Evolutionary conservation across 2,329 filamentous ascomycete species (phyloP).

Genomic region (Teratosphaeriaceae sp.): DNA sequence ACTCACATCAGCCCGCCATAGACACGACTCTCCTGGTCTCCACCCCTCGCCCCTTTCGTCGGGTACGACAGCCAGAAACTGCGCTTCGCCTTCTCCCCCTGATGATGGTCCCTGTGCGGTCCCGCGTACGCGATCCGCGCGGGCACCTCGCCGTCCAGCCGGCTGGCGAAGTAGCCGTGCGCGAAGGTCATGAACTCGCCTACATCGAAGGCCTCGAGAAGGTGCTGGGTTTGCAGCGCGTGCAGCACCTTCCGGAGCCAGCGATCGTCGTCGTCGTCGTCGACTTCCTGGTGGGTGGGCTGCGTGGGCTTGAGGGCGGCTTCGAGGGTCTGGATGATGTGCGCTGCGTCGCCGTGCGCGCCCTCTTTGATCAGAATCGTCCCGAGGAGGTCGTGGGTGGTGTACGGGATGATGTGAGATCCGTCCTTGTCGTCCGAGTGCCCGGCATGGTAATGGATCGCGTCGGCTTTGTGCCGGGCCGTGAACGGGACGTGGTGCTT

Average conservation of each 20-base stretch:
- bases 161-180: conserved; percentile 8
- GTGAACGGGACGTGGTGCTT: conserved; percentile 7
- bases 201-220: conserved; percentile 12
- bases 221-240: conserved; percentile 8
- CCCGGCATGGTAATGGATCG: conserved; percentile 9
- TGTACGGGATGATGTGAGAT: conserved; percentile 7
- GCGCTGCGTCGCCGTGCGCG: conserved; percentile 5
- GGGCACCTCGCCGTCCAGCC: neutral
- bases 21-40: neutral
- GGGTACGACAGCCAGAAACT: neutral
- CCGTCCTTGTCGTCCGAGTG: conserved; percentile 6
- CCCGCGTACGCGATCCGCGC: neutral
- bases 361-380: conserved; percentile 12
- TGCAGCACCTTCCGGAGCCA: conserved; percentile 12
- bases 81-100: neutral
- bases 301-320: conserved; percentile 5
- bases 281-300: neutral
- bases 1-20: conserved; percentile 4
- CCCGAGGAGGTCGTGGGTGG: conserved; percentile 12
- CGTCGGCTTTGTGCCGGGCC: conserved; percentile 8
- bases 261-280: conserved; percentile 8
- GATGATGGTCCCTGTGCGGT: neutral
- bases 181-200: conserved; percentile 15
- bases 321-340: conserved; percentile 7
- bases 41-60: neutral